phyloP scores from a whole-genome alignment of 2,329 filamentous ascomycete species.

The Penicillium rolfsii region DNA sequence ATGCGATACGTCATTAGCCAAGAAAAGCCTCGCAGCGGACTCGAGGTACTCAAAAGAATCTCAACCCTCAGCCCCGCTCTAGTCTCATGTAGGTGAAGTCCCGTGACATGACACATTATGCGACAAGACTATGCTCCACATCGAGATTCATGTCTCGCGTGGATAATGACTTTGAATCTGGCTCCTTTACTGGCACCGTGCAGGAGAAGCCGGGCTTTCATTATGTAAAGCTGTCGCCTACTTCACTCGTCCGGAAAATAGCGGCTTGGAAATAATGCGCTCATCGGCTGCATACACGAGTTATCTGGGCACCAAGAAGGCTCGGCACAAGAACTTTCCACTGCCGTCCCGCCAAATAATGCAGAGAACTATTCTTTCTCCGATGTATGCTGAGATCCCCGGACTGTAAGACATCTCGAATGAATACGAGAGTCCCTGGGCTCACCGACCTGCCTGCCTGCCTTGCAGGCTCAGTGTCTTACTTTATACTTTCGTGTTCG shows the following conservation, averaged over 20 bases:
- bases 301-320: not conserved
- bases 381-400: too few species aligned
- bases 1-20: not conserved
- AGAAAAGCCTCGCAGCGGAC: not conserved
- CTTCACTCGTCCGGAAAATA: not conserved
- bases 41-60: not conserved
- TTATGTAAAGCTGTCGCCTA: not conserved
- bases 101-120: not conserved
- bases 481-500: constrained; percentile 1
- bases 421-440: constrained; percentile 2
- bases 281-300: not conserved
- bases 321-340: not conserved
- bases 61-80: not conserved
- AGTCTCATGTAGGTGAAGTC: not conserved
- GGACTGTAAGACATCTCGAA: constrained; percentile 2
- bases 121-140: not conserved
- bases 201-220: too few species aligned
- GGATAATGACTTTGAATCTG: not conserved
- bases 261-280: not conserved
- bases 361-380: not conserved
- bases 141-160: not conserved
- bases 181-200: not conserved
- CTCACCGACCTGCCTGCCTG: not conserved
- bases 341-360: not conserved
- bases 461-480: not conserved